Conservation (phyloP, 2,329 filamentous ascomycete genomes). For the Diplocarpon rosae region DNA sequence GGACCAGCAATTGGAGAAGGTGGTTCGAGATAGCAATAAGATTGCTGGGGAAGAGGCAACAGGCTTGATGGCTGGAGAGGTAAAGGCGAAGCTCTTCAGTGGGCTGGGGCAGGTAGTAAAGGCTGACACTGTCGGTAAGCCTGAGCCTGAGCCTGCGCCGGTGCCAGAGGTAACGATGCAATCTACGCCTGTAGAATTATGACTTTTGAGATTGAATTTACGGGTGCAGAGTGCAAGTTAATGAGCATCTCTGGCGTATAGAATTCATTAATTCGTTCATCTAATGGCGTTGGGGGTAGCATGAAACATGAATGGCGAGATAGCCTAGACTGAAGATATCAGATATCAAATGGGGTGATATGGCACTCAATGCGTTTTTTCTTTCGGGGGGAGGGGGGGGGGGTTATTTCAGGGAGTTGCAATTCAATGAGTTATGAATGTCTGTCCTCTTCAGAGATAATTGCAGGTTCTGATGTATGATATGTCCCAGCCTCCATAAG, state of each 20-base stretch:
- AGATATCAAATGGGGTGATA: conserved; percentile 2
- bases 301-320: conserved; percentile 10
- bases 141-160: background rate
- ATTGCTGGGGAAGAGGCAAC: conserved; percentile 42
- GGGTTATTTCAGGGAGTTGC: no score
- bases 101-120: conserved; percentile 18
- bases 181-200: conserved; percentile 3
- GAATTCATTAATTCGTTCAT: conserved; percentile 5
- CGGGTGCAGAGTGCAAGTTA: background rate
- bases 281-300: conserved; percentile 13
- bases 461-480: no score
- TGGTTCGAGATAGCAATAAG: conserved; percentile 44
- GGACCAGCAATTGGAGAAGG: conserved; percentile 41
- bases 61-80: conserved; percentile 32
- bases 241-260: conserved; percentile 14
- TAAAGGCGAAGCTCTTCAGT: conserved; percentile 40
- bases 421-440: no score
- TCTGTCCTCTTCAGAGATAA: no score
- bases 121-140: background rate
- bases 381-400: no score
- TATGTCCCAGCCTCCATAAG: no score
- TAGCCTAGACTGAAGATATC: conserved; percentile 1
- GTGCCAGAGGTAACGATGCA: conserved; percentile 2
- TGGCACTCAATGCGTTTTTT: background rate
- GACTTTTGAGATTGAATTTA: background rate